Base-by-base conservation (phyloP, 1,139 yeast species). In the Ogataea hybrid region DNA sequence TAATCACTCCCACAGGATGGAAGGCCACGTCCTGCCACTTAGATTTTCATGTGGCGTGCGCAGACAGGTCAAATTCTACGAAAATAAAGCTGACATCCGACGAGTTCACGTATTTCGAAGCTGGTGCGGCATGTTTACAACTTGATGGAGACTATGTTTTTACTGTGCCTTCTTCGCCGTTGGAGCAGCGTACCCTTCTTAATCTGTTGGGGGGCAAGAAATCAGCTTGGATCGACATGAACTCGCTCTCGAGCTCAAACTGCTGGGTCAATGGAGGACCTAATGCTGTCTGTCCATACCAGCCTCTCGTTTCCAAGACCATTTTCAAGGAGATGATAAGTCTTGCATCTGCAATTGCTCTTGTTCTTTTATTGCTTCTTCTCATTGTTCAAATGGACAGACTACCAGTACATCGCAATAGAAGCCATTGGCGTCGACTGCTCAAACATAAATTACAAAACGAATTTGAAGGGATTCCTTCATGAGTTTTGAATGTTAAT, bases 241-340 rank as follows among this genome's bases (percentile, higher is more conserved):
- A 92, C 59, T 88, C 92, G 23, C 71, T 92, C 12, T 76, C 88
- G 0, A 79, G 81, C 5, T 64, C 74, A 14, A 75, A 79, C 42
- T 90, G 98, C 59, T 90, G 94, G 89, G 90, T 89, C 2, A 65
- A 79, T 1, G 97, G 95, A 2, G 96, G 96, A 0, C 80, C 90
- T 0, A 73, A 77, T 47, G 83, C 94, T 0, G 63, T 67, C 25
- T 90, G 98, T 60, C 96, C 96, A 0, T 90, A 89, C 58, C 78
- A 77, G 44, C 68, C 65, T 40, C 72, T 74, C 0, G 70, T 79
- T 17, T 69, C 81, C 10, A 69, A 69, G 30, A 69, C 79, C 38
- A 77, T 77, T 43, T 81, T 86, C 48, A 78, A 79, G 0, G 70
- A 75, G 22, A 73, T 83, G 71, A 67, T 89, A 28, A 75, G 86